phyloP scores from a whole-genome alignment of 2,329 filamentous ascomycete species.

The Colletotrichum navitas region DNA sequence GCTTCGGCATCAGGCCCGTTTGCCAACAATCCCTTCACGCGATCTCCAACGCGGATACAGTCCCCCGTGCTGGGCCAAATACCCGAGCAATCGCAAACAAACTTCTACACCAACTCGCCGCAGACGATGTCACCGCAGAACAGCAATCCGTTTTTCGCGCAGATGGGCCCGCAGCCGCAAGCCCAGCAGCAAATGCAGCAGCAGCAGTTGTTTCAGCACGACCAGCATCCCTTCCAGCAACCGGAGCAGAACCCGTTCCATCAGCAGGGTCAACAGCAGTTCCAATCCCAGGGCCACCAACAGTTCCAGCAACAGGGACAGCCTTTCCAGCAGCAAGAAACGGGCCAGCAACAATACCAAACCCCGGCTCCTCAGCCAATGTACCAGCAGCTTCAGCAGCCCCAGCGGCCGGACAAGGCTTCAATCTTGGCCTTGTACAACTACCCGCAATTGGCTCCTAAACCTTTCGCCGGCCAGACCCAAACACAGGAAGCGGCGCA shows the following conservation, averaged over 20 bases:
- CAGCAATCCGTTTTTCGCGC: slow-evolving; percentile 51
- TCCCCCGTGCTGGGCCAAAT: slow-evolving; percentile 65
- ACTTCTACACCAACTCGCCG: slow-evolving; percentile 51
- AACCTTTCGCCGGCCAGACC: slow-evolving; percentile 49
- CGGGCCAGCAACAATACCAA: slow-evolving; percentile 46
- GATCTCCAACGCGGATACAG: slow-evolving; percentile 64
- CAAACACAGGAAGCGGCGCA: slow-evolving; percentile 41
- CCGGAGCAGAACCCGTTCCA: slow-evolving; percentile 44
- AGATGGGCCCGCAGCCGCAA: slow-evolving; percentile 34
- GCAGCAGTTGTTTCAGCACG: slow-evolving; percentile 44
- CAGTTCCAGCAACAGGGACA: slow-evolving; percentile 46
- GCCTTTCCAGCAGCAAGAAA: slow-evolving; percentile 44
- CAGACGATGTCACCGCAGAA: slow-evolving; percentile 45
- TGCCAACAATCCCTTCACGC: slow-evolving; percentile 62
- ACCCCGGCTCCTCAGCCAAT: slow-evolving; percentile 48
- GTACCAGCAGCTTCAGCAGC: slow-evolving; percentile 52
- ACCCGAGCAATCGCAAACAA: slow-evolving; percentile 63
- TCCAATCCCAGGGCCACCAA: slow-evolving; percentile 47
- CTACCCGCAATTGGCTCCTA: slow-evolving; percentile 66
- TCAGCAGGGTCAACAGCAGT: slow-evolving; percentile 45
- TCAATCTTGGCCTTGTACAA: slow-evolving; percentile 83
- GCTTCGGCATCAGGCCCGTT: slow-evolving; percentile 50
- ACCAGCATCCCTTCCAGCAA: slow-evolving; percentile 45
- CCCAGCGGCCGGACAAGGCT: slow-evolving; percentile 73
- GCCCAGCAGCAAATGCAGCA: slow-evolving; percentile 46